Percentiles rank a stretch among this genome's conserved stretches.
These are phyloP conservation scores for Meira nashicola DNA, from an alignment of 1,284 basidiomycete genomes.

Conservation along the genomic window DNA sequence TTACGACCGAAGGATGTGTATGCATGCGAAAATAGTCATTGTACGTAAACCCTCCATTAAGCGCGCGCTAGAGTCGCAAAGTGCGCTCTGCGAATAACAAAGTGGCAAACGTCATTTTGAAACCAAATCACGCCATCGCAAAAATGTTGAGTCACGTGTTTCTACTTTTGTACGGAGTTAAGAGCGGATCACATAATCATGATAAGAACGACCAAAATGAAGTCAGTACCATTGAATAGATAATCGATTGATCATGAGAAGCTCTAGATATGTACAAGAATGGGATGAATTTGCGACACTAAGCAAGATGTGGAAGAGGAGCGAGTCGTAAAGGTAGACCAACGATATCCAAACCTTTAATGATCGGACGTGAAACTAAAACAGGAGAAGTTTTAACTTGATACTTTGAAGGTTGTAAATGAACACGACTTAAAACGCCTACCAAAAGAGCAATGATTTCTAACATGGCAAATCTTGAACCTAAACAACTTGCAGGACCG, in stretches of 20 bases:
- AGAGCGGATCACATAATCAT: too few species aligned
- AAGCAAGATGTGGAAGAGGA: background rate
- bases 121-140: slow-evolving; percentile 1
- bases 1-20: too few species aligned
- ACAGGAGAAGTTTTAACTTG: background rate
- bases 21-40: too few species aligned
- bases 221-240: too few species aligned
- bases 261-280: background rate
- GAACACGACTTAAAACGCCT: background rate
- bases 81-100: too few species aligned
- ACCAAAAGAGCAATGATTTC: slow-evolving; percentile 1
- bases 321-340: background rate
- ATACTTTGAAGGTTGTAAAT: background rate
- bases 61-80: too few species aligned
- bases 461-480: slow-evolving; percentile 3
- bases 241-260: too few species aligned
- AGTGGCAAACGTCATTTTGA: background rate
- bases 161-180: too few species aligned
- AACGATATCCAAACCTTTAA: background rate
- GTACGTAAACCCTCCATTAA: too few species aligned
- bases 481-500: slow-evolving; percentile 5
- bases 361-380: background rate
- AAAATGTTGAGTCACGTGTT: background rate
- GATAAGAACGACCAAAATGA: too few species aligned
- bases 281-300: too few species aligned